A percentile compares a stretch with the other conserved stretches of the same genome.
phyloP scores from a whole-genome alignment of 495 filamentous ascomycete species.

The Penicillium maclennaniae region DNA sequence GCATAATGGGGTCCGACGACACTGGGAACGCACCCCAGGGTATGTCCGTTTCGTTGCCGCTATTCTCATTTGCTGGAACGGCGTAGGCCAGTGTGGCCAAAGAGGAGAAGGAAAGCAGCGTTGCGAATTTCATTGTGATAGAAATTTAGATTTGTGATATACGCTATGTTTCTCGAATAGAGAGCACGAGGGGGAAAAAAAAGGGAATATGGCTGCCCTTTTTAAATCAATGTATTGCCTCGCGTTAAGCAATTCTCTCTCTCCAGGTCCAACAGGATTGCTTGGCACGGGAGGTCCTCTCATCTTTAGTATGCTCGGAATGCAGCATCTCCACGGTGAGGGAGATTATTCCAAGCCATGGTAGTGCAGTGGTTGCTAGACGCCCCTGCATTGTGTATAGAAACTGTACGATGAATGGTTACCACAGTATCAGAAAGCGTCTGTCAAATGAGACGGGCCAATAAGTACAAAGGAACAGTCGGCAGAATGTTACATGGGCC shows the following conservation, averaged over 20 bases:
- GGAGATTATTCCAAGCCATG: neutral
- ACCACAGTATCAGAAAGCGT: slow-evolving; percentile 7
- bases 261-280: neutral
- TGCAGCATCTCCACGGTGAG: slow-evolving; percentile 2
- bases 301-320: neutral
- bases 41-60: neutral
- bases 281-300: neutral
- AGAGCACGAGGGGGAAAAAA: neutral
- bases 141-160: neutral
- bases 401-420: slow-evolving; percentile 10
- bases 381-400: neutral
- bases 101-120: neutral
- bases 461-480: neutral
- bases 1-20: slow-evolving; percentile 5
- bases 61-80: neutral
- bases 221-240: too few species aligned
- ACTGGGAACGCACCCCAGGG: slow-evolving; percentile 10
- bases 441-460: neutral
- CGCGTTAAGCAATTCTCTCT: neutral
- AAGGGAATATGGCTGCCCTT: neutral
- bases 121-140: slow-evolving; percentile 13
- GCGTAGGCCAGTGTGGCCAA: slow-evolving; percentile 10
- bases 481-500: slow-evolving; percentile 5
- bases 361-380: neutral
- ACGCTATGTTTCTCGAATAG: neutral